Evolutionary conservation across 2,329 filamentous ascomycete genomes (phyloP), one percentile per base, ranked within the genome.

Genomic region (Kalmusia sp.): DNA sequence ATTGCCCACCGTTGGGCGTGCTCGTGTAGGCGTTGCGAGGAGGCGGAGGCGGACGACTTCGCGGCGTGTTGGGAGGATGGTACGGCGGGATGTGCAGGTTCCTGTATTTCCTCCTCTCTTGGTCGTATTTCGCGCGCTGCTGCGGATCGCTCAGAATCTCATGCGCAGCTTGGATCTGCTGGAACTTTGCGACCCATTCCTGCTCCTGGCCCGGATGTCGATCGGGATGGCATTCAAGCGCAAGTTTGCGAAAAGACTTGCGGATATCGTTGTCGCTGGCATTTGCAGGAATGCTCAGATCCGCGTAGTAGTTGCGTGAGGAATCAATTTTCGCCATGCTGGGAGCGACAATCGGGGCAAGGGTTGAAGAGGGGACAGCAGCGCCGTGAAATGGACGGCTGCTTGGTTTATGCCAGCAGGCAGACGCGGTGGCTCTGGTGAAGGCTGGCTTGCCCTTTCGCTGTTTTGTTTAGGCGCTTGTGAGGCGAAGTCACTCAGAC

Each of bases 191-290:
- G 61, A 90, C 91, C 69, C 89, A 89, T 68, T 93, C 91, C 52
- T 84, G 77, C 75, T 96, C 92, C 67, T 85, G 86, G 46, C 92
- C 92, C 9, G 89, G 91, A 68, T 96, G 96, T 54, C 92, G 88
- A 72, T 96, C 92, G 6, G 92, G 92, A 68, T 96, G 92, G 67
- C 90, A 96, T 73, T 90, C 90, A 40, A 96, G 80, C 41, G 92
- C 92, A 68, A 96, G 84, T 74, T 92, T 92, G 62, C 89, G 85
- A 75, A 92, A 96, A 67, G 93, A 89, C 74, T 89, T 95, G 78
- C 91, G 93, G 70, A 96, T 87, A 34, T 95, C 91, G 25, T 87
- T 84, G 37, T 86, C 77, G 61, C 89, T 86, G 48, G 90, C 90
- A 64, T 82, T 84, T 9, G 84, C 78, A 2, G 85, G 75, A 51